phyloP scores from a whole-genome alignment of 2,329 filamentous ascomycete species.

The Fulvia fulva region DNA sequence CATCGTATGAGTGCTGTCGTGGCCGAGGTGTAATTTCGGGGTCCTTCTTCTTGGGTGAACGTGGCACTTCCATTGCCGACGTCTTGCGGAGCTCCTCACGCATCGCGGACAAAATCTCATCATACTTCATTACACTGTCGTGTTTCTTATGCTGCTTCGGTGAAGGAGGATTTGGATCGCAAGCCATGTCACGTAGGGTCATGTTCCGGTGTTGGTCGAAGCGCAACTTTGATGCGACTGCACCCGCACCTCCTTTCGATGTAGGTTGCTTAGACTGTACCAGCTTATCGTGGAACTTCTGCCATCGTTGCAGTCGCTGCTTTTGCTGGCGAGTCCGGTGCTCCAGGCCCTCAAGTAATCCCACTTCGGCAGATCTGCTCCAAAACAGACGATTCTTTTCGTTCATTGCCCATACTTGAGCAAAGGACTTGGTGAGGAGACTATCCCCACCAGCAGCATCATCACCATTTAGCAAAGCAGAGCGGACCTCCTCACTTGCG shows the following conservation, averaged over 20 bases:
- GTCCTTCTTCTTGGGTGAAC: slow-evolving; percentile 9
- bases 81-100: slow-evolving; percentile 31
- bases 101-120: slow-evolving; percentile 34
- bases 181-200: slow-evolving; percentile 24
- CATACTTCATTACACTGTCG: slow-evolving; percentile 26
- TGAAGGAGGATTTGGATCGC: slow-evolving; percentile 10
- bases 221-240: slow-evolving; percentile 12
- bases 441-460: slow-evolving; percentile 53
- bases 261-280: slow-evolving; percentile 15
- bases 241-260: slow-evolving; percentile 7
- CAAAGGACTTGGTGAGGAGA: slow-evolving; percentile 61
- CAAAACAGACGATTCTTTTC: slow-evolving; percentile 36
- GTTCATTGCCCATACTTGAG: slow-evolving; percentile 67
- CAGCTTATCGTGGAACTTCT: slow-evolving; percentile 54
- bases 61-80: slow-evolving; percentile 8
- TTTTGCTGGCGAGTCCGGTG: slow-evolving; percentile 63
- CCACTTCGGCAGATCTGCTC: slow-evolving; percentile 48
- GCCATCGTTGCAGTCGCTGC: slow-evolving; percentile 68
- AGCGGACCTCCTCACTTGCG: slow-evolving; percentile 70
- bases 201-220: slow-evolving; percentile 31
- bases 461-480: slow-evolving; percentile 66
- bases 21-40: slow-evolving; percentile 2
- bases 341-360: slow-evolving; percentile 68
- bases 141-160: slow-evolving; percentile 13
- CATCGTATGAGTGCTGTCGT: slow-evolving; percentile 8